Evolutionary conservation across 805 yeast species (phyloP).

Genomic region (Wickerhamiella nectarea): DNA sequence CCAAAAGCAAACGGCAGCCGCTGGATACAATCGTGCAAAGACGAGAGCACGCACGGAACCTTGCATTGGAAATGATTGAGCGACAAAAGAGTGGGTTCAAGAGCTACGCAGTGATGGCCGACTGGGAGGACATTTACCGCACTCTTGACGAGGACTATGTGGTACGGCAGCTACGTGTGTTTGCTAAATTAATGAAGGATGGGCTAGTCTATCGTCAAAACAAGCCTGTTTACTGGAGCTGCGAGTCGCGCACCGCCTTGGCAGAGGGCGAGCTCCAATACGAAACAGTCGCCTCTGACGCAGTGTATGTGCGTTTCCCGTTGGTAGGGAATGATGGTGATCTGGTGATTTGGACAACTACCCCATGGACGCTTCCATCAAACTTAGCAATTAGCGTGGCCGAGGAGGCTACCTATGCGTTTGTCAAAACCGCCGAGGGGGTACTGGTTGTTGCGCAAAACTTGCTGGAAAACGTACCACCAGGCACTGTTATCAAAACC

Average conservation of each 20-base stretch:
- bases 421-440: constrained; percentile 31
- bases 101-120: constrained; percentile 67
- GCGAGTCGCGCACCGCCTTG: constrained; percentile 82
- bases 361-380: constrained; percentile 94
- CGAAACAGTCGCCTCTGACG: constrained; percentile 35
- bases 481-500: constrained; percentile 13
- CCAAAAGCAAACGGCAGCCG: constrained; percentile 23
- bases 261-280: constrained; percentile 96
- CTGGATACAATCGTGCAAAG: constrained; percentile 34
- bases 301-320: constrained; percentile 13
- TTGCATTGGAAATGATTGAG: constrained; percentile 55
- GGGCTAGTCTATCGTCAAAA: constrained; percentile 69
- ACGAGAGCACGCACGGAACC: constrained; percentile 48
- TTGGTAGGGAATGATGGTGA: constrained; percentile 4
- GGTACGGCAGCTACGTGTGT: constrained; percentile 56
- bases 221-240: constrained; percentile 96
- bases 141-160: constrained; percentile 67
- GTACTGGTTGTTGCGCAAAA: constrained; percentile 43
- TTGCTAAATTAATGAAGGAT: constrained; percentile 46
- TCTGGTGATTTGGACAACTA: constrained; percentile 77
- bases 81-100: constrained; percentile 52
- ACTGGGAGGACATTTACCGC: constrained; percentile 51
- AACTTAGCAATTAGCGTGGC: constrained; percentile 73
- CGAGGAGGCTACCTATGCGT: constrained; percentile 41
- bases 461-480: constrained; percentile 31